phyloP scores from a whole-genome alignment of 331 rosid genomes.

The Quercus lobata region DNA sequence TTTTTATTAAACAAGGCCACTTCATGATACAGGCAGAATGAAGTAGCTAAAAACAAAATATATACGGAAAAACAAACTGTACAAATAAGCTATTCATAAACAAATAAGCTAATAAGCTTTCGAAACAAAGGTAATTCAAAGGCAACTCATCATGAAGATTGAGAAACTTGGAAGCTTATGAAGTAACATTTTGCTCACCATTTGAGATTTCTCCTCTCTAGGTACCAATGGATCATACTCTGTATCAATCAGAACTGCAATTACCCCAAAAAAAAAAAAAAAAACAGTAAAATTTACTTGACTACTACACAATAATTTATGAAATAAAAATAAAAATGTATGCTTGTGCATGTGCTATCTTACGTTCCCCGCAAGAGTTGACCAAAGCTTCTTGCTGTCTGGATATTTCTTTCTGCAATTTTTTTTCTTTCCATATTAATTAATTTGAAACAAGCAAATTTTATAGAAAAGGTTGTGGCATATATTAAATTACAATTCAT shows the following conservation, averaged over 20 bases:
- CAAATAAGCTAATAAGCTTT: no score
- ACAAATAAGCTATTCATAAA: no score
- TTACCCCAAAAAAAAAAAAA: conserved; percentile 17
- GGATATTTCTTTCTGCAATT: conserved; percentile 61
- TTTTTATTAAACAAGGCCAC: no score
- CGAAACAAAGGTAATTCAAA: no score
- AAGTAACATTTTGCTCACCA: conserved; percentile 37
- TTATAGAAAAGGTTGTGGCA: background rate
- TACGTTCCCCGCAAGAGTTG: conserved; percentile 73
- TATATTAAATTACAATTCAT: background rate
- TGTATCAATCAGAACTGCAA: conserved; percentile 66
- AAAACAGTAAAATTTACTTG: background rate
- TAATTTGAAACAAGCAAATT: background rate
- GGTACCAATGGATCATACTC: conserved; percentile 54
- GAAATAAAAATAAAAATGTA: background rate
- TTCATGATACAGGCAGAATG: no score
- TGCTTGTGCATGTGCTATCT: conserved; percentile 5
- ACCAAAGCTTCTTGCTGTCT: conserved; percentile 30
- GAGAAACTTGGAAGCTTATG: background rate
- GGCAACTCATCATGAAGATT: background rate
- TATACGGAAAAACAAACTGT: no score
- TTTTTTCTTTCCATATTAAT: background rate
- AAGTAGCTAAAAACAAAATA: no score
- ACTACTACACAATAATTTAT: background rate
- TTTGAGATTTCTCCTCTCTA: conserved; percentile 53